phyloP scores from a whole-genome alignment of 441 rosid species.

The Omphalea diandra region DNA sequence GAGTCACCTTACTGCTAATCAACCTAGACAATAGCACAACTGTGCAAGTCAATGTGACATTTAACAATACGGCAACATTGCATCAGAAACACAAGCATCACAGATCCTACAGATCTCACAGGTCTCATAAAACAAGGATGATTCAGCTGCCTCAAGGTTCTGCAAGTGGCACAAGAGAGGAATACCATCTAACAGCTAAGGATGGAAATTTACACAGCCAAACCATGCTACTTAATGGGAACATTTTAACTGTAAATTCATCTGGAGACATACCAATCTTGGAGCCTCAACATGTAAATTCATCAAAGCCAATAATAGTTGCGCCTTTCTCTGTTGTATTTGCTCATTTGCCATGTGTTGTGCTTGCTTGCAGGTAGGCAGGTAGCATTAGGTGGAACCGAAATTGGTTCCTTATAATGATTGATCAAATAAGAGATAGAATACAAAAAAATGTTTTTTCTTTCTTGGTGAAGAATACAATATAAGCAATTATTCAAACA shows the following conservation, averaged over 20 bases:
- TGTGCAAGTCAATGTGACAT: constrained; percentile 39
- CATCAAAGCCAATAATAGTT: constrained; percentile 47
- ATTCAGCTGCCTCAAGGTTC: constrained; percentile 30
- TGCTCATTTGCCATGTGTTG: constrained; percentile 52
- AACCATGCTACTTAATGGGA: constrained; percentile 74
- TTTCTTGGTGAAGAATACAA: constrained; percentile 17
- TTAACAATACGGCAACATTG: constrained; percentile 36
- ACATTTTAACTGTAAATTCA: constrained; percentile 54
- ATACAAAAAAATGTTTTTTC: constrained; percentile 19
- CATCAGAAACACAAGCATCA: constrained; percentile 31
- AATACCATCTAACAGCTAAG: constrained; percentile 78
- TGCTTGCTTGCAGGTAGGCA: constrained; percentile 69
- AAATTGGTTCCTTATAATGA: constrained; percentile 30
- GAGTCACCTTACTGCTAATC: constrained; percentile 66
- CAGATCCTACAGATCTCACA: constrained; percentile 14
- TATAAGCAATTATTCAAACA: not conserved
- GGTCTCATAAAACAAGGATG: constrained; percentile 22
- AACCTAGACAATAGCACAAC: constrained; percentile 68
- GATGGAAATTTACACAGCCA: constrained; percentile 84
- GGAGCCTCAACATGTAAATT: constrained; percentile 51
- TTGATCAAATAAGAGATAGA: constrained; percentile 29
- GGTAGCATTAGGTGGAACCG: constrained; percentile 30
- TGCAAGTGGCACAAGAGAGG: constrained; percentile 50
- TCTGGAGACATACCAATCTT: constrained; percentile 64
- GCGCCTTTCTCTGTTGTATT: constrained; percentile 79